A percentile compares a stretch with the other conserved stretches of the same genome.
Conservation (phyloP, 129 eudicot species). For the Apium graveolens region DNA sequence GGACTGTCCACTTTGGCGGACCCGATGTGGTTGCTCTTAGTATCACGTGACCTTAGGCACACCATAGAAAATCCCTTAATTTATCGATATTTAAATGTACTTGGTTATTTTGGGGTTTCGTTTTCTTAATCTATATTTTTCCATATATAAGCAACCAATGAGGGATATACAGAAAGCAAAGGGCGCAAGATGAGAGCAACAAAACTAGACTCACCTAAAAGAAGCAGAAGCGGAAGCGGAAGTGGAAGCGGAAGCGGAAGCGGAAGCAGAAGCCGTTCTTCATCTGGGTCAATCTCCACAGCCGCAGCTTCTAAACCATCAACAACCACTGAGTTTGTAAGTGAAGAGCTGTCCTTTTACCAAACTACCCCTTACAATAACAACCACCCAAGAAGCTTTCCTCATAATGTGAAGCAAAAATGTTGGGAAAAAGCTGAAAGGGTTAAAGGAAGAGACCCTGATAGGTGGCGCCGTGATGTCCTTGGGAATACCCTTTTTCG, state of each 20-base stretch:
- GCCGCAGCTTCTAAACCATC: not conserved
- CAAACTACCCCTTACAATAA: conserved; percentile 11
- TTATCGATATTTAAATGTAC: no score
- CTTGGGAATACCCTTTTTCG: conserved; percentile 44
- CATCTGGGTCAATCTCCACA: not conserved
- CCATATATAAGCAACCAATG: no score
- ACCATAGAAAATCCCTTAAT: no score
- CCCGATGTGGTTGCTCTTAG: no score
- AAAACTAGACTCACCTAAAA: no score
- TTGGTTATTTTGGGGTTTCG: no score
- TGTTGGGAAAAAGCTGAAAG: conserved; percentile 97
- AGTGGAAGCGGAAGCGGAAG: no score
- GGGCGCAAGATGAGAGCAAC: not conserved
- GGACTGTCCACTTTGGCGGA: no score
- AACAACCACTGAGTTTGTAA: conserved; percentile 27
- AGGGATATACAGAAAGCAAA: no score
- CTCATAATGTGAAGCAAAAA: conserved; percentile 58
- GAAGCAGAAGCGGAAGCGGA: no score
- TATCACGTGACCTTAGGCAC: no score
- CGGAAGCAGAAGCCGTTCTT: not conserved
- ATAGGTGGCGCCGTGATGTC: conserved; percentile 81
- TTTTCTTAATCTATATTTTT: no score
- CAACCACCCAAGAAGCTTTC: conserved; percentile 3
- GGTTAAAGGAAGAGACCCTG: conserved; percentile 84
- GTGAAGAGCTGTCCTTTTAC: conserved; percentile 32